Conservation (phyloP, 2,329 filamentous ascomycete genomes). For the Alternaria angustiovoidea region DNA sequence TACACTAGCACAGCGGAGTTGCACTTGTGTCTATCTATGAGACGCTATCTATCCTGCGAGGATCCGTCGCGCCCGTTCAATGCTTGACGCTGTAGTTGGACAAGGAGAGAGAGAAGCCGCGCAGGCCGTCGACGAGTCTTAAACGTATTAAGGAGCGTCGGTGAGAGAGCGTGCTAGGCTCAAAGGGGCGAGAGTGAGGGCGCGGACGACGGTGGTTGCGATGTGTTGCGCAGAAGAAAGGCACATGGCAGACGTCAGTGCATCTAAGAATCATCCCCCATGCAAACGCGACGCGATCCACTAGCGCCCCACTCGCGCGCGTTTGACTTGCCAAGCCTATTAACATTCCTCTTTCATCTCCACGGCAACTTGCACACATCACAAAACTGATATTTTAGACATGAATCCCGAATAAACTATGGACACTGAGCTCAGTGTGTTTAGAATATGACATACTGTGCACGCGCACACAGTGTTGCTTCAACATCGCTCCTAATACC, state of each 20-base stretch:
- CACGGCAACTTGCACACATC: slow-evolving; percentile 9
- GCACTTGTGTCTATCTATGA: slow-evolving; percentile 19
- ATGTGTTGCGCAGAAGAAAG: slow-evolving; percentile 19
- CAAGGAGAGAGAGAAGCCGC: background rate
- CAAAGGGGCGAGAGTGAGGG: slow-evolving; percentile 1
- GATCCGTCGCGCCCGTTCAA: background rate
- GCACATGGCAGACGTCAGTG: slow-evolving; percentile 24
- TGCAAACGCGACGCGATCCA: slow-evolving; percentile 35
- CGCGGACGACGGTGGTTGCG: slow-evolving; percentile 10
- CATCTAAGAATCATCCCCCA: slow-evolving; percentile 29
- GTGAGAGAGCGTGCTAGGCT: slow-evolving; percentile 7
- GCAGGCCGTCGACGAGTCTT: slow-evolving; percentile 1
- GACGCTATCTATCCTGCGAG: slow-evolving; percentile 16
- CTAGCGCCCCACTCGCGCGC: slow-evolving; percentile 32
- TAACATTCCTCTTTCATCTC: slow-evolving; percentile 23
- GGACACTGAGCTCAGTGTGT: too few relatives aligned
- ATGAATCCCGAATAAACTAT: background rate
- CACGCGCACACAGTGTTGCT: too few relatives aligned
- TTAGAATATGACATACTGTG: too few relatives aligned
- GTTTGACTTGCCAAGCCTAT: slow-evolving; percentile 32
- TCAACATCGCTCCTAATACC: background rate
- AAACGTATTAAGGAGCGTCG: slow-evolving; percentile 6
- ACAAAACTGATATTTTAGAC: background rate
- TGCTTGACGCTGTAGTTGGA: background rate
- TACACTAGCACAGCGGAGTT: slow-evolving; percentile 1